Conservation (phyloP, 176 grass and related monocot species). For the Canna indica region DNA sequence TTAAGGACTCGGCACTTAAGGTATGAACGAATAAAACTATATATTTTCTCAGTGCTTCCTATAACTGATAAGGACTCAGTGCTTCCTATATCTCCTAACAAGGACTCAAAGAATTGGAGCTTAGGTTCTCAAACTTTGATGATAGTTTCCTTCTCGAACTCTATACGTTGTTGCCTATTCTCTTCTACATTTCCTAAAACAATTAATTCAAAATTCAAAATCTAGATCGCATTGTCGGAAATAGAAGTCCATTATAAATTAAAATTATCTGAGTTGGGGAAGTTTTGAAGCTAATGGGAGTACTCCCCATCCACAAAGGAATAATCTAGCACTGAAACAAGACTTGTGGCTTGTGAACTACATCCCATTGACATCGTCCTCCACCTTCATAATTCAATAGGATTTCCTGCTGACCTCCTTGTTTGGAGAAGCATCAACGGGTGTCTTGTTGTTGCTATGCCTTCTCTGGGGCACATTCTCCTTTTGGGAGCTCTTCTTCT, state of each 20-base stretch:
- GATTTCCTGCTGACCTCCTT: background rate
- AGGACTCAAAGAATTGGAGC: background rate
- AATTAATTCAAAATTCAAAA: background rate
- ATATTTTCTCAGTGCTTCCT: too few relatives aligned
- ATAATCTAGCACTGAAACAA: conserved; percentile 65
- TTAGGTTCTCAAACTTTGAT: background rate
- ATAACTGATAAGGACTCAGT: too few relatives aligned
- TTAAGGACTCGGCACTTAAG: too few relatives aligned
- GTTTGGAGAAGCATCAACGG: background rate
- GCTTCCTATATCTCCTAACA: too few relatives aligned
- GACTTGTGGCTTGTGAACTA: conserved; percentile 35
- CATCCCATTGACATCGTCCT: background rate
- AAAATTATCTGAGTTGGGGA: conserved; percentile 33
- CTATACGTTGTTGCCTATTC: background rate
- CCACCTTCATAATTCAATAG: background rate
- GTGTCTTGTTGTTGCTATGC: background rate
- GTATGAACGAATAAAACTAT: too few relatives aligned
- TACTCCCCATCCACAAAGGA: too few relatives aligned
- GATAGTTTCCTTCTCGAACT: conserved; percentile 23
- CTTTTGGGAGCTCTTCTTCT: background rate
- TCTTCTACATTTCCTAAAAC: conserved; percentile 20
- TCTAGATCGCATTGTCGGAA: background rate
- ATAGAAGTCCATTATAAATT: background rate
- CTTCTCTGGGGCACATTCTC: conserved; percentile 9
- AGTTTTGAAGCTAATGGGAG: background rate